phyloP scores from a whole-genome alignment of 768 basidiomycete species.

The Infundibulicybe gibba region DNA sequence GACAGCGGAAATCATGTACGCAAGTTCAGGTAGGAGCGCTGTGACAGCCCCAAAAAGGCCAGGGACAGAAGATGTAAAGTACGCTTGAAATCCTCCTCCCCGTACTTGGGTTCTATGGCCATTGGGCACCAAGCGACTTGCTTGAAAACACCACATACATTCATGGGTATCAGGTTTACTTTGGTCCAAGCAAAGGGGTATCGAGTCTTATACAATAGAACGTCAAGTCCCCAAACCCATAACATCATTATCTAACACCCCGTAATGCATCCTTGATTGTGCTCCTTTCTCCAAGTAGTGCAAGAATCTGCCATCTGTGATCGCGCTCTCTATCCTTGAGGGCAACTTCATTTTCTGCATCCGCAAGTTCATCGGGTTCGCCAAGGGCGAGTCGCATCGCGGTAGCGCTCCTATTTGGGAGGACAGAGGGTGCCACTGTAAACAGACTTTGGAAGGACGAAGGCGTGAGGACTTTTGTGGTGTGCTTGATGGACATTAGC shows the following conservation, averaged over 20 bases:
- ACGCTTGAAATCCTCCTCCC: neutral
- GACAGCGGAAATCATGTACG: constrained; percentile 64
- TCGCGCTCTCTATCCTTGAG: constrained; percentile 66
- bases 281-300: constrained; percentile 70
- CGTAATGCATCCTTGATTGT: constrained; percentile 56
- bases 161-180: too few relatives aligned
- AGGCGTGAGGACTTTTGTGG: constrained; percentile 51
- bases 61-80: constrained; percentile 7
- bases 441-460: constrained; percentile 77
- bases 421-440: constrained; percentile 68
- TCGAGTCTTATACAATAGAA: too few relatives aligned
- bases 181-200: too few relatives aligned
- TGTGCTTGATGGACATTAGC: constrained; percentile 22
- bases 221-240: too few relatives aligned
- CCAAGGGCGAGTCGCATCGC: constrained; percentile 67
- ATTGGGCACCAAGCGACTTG: too few relatives aligned
- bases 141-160: too few relatives aligned
- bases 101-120: too few relatives aligned
- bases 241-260: neutral
- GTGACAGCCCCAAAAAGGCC: constrained; percentile 11
- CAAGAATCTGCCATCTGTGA: constrained; percentile 75
- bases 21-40: constrained; percentile 59
- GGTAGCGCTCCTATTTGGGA: constrained; percentile 78
- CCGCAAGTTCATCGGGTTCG: constrained; percentile 52
- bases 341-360: constrained; percentile 44